Evolutionary conservation across 768 basidiomycete species (phyloP).

Genomic region (Polyporus arcularius): DNA sequence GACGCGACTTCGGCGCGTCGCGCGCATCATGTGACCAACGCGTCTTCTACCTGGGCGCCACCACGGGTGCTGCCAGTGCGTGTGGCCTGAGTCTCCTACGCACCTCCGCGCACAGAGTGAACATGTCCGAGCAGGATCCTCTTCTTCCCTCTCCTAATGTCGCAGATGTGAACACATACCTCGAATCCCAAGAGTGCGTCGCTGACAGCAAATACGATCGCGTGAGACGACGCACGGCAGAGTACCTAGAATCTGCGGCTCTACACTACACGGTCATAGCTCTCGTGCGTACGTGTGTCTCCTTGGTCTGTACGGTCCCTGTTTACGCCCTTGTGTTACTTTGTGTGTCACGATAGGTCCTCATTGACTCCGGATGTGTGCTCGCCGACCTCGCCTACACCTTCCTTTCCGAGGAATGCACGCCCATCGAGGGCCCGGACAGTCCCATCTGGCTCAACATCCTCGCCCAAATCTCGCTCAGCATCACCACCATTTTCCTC

Average conservation of each 20-base stretch:
- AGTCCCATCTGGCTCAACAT: constrained; percentile 63
- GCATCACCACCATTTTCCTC: constrained; percentile 72
- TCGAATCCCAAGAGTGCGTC: constrained; percentile 7
- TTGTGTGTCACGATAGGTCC: constrained; percentile 40
- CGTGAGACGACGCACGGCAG: constrained; percentile 36
- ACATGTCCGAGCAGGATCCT: constrained; percentile 32
- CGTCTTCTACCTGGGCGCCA: too few relatives aligned
- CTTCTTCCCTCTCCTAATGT: constrained; percentile 21
- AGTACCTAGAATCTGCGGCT: constrained; percentile 50
- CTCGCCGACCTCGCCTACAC: constrained; percentile 70
- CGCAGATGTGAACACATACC: background rate
- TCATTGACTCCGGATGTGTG: constrained; percentile 70
- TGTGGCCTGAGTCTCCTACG: background rate
- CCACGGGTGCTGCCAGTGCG: too few relatives aligned
- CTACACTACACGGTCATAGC: constrained; percentile 61
- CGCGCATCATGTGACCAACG: too few relatives aligned
- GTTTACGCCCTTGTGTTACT: background rate
- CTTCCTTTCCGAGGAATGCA: constrained; percentile 59
- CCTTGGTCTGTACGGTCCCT: constrained; percentile 7
- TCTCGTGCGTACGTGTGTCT: constrained; percentile 45
- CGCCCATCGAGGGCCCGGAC: constrained; percentile 41
- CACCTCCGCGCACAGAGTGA: background rate
- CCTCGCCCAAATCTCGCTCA: constrained; percentile 61
- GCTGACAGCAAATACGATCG: constrained; percentile 12
- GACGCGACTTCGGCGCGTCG: too few relatives aligned